A percentile compares a stretch with the other conserved stretches of the same genome.
Evolutionary conservation across 331 rosid species (phyloP).

Genomic region (Acacia concinna): DNA sequence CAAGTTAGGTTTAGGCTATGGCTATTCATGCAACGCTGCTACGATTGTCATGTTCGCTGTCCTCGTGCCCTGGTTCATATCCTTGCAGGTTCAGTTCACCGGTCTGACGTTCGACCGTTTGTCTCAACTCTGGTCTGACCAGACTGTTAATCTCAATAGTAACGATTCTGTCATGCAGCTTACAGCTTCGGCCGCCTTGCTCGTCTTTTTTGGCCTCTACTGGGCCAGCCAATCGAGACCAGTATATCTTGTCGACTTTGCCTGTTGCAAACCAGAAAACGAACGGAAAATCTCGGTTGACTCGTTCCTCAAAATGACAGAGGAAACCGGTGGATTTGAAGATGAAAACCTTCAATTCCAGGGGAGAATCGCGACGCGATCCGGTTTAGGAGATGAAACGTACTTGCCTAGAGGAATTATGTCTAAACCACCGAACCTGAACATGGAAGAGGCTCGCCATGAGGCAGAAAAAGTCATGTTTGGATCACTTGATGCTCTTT

Average conservation of each 20-base stretch:
- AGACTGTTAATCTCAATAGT: conserved; percentile 45
- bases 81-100: conserved; percentile 26
- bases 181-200: conserved; percentile 38
- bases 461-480: conserved; percentile 64
- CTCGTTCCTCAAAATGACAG: conserved; percentile 59
- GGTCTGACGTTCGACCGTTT: conserved; percentile 49
- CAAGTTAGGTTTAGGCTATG: conserved; percentile 77
- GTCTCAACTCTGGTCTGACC: conserved; percentile 47
- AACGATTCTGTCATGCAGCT: conserved; percentile 38
- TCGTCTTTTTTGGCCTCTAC: conserved; percentile 53
- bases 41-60: conserved; percentile 47
- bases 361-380: conserved; percentile 48
- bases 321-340: conserved; percentile 50
- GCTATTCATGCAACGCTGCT: conserved; percentile 70
- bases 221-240: conserved; percentile 47
- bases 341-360: conserved; percentile 62
- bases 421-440: conserved; percentile 53
- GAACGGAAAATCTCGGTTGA: conserved; percentile 60
- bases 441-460: conserved; percentile 60
- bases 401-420: conserved; percentile 59
- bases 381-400: conserved; percentile 86
- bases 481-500: conserved; percentile 49
- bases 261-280: conserved; percentile 75
- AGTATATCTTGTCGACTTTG: conserved; percentile 75
- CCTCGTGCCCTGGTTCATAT: conserved; percentile 45